Conservation (phyloP, 768 basidiomycete species). For the Rhodotorula sphaerocarpa region DNA sequence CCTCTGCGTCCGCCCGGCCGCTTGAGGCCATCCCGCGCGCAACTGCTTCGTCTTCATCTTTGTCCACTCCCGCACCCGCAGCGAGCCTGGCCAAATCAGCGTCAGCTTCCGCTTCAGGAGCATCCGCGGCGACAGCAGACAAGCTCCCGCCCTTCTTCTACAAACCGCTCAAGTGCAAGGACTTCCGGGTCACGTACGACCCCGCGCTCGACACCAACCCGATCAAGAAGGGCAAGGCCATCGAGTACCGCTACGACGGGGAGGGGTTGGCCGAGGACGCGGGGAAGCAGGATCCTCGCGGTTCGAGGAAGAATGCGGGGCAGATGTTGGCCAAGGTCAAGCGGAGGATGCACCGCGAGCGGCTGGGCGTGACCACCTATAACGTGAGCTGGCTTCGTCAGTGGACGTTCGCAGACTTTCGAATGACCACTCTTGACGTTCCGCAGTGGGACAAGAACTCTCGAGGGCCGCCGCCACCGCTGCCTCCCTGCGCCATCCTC, state of each 20-base stretch:
- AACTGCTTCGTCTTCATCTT: not conserved
- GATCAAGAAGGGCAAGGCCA: conserved; percentile 53
- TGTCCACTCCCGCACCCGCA: no score
- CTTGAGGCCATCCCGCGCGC: not conserved
- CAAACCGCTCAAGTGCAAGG: conserved; percentile 14
- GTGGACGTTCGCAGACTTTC: not conserved
- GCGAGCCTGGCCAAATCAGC: no score
- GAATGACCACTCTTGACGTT: not conserved
- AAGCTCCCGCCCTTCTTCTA: conserved; percentile 29
- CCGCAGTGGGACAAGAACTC: conserved; percentile 67
- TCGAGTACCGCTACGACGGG: conserved; percentile 52
- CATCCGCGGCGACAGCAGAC: not conserved
- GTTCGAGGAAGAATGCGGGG: conserved; percentile 42
- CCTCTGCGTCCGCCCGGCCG: not conserved
- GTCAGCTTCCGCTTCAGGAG: not conserved
- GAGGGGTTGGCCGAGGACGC: conserved; percentile 49
- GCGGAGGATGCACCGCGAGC: conserved; percentile 30
- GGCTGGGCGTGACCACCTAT: conserved; percentile 51
- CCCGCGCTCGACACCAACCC: conserved; percentile 20
- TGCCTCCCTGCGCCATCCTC: conserved; percentile 54
- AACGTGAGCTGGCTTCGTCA: conserved; percentile 49
- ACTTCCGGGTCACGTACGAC: conserved; percentile 22
- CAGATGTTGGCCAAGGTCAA: conserved; percentile 33
- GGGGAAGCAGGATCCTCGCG: conserved; percentile 54
- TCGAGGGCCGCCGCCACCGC: conserved; percentile 62